Evolutionary conservation across 2,329 filamentous ascomycete genomes (phyloP), one percentile per base, ranked within the genome.

Genomic region (Cryphonectria naterciae): DNA sequence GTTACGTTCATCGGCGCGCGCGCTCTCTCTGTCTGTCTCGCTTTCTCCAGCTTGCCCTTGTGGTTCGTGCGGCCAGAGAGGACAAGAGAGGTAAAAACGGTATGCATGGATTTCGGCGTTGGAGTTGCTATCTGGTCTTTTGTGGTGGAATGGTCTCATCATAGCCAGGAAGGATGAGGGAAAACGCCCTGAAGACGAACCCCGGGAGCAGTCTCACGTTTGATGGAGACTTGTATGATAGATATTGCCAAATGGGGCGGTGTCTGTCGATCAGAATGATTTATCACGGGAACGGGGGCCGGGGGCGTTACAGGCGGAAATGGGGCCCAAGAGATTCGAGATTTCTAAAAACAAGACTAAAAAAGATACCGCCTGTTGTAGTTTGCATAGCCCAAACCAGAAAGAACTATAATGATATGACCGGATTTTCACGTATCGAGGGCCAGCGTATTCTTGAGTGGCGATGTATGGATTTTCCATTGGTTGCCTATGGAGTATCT

Each of bases 81-180:
- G 25, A 32, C n/a, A 32, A 67, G 37, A 69, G 22, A 37, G 28
- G 39, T 43, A 49, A 62, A 65, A 56, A 52, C 32, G 52, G 39
- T 46, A 65, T 71, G 71, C 71, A 73, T 73, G 69, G 63, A 56
- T 49, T 67, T 61, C 43, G 71, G 71, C 71, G 71, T 73, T 73
- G 41, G 28, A 62, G 65, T 46, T 65, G 49, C 37, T 32, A 32
- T 32, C 32, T 70, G 35, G 41, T 61, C 11, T 68, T 62, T 2
- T 17, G 19, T 37, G 35, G 60, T 28, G 28, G 19, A 19, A 37
- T 37, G 19, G 32, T 10, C 41, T 7, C n/a, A 32, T 2, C 32
- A 54, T 25, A 63, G 7, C 39, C 25, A 46, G 37, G 61, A 43
- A n/a, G n/a, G 39, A 62, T 17, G 37, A 63, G n/a, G 25, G 19